Conservation (phyloP, 2,329 filamentous ascomycete genomes). For the Rasamsonia emersonii region DNA sequence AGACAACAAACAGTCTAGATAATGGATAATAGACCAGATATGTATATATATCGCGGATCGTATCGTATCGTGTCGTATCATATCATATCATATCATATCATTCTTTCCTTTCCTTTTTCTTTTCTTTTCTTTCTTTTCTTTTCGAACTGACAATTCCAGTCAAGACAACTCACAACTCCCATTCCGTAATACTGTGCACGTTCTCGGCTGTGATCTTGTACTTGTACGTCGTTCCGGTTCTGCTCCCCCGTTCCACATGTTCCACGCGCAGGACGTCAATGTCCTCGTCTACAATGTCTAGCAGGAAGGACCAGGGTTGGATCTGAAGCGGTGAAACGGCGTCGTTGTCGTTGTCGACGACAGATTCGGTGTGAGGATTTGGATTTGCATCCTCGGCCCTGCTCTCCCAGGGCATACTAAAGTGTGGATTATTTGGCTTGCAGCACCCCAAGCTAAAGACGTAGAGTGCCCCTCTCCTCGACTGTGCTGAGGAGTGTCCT, state of each 20-base stretch:
- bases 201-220: constrained; percentile 7
- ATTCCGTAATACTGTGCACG: not conserved
- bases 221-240: constrained; percentile 3
- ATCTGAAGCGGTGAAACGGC: not conserved
- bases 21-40: too few species aligned
- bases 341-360: not conserved
- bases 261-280: constrained; percentile 8
- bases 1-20: too few species aligned
- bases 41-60: too few species aligned
- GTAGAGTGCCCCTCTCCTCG: constrained; percentile 13
- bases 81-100: too few species aligned
- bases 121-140: too few species aligned
- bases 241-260: not conserved
- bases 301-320: constrained; percentile 12
- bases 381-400: too few species aligned
- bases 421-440: not conserved
- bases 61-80: too few species aligned
- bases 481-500: constrained; percentile 9
- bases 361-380: too few species aligned
- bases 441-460: constrained; percentile 9
- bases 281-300: constrained; percentile 11
- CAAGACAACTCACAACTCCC: too few species aligned
- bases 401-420: too few species aligned
- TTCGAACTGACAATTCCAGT: too few species aligned
- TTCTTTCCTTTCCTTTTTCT: too few species aligned